Percentiles rank a stretch among this genome's conserved stretches.
Conservation (phyloP, 257 asterid genomes). For the Primulina tabacum region DNA sequence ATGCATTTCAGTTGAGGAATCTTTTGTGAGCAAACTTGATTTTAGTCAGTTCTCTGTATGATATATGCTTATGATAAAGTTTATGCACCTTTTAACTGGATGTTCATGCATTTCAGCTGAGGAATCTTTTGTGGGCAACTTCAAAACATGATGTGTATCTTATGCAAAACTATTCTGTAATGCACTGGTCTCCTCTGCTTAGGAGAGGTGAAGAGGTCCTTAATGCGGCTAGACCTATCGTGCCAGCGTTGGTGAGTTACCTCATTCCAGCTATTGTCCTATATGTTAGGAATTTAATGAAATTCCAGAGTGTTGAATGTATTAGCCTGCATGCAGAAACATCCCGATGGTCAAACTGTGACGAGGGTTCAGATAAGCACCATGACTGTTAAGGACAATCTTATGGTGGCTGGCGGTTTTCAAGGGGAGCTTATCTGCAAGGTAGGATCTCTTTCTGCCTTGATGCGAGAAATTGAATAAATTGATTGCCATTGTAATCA, state of each 20-base stretch:
- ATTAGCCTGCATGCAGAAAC: conserved; percentile 36
- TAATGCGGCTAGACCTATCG: conserved; percentile 69
- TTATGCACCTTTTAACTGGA: conserved; percentile 8
- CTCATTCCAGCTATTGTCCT: not conserved
- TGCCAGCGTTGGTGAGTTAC: conserved; percentile 52
- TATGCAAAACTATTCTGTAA: conserved; percentile 75
- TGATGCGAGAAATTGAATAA: not conserved
- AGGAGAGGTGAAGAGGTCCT: conserved; percentile 71
- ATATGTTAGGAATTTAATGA: not conserved
- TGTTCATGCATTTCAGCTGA: conserved; percentile 47
- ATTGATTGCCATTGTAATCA: not conserved
- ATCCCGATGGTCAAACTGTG: conserved; percentile 56
- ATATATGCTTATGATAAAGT: not conserved
- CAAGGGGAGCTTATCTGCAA: conserved; percentile 89
- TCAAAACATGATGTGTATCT: conserved; percentile 92
- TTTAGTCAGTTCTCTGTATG: not conserved
- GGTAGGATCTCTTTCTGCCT: conserved; percentile 34
- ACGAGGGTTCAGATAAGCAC: conserved; percentile 80
- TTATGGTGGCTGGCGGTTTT: conserved; percentile 84
- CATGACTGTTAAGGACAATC: conserved; percentile 69
- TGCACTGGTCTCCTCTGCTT: conserved; percentile 88
- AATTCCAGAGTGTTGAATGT: conserved; percentile 15
- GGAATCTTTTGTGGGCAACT: conserved; percentile 78
- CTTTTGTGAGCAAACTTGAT: conserved; percentile 54
- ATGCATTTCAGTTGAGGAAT: conserved; percentile 64